Base-by-base conservation (phyloP, 2,329 filamentous ascomycete genomes). In the Zymoseptoria pseudotritici region DNA sequence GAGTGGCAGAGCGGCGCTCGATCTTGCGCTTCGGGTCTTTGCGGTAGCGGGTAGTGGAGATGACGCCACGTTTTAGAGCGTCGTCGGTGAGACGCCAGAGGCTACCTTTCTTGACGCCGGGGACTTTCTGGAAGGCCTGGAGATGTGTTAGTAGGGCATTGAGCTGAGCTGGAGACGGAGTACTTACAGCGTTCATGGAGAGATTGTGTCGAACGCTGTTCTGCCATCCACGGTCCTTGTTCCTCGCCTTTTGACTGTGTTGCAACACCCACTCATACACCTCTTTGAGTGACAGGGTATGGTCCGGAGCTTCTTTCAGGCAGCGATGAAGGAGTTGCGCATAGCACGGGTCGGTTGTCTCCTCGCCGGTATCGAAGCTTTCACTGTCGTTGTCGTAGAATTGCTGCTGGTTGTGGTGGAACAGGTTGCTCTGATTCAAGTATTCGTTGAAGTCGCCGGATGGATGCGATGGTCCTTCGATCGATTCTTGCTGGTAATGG, bases 161-260 rank as follows among this genome's bases (percentile, higher is more conserved):
- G 20, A 9, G 49, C 5, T 11, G 10, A 4, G 31, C 57, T 29
- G 57, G 36, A 9, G 21, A 49, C 19, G 61, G 9, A 29, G 19
- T 9, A 80, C 85, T 76, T 84, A 97, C 93, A 62, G 83, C 82
- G 69, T 97, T 97, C 92, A 97, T 97, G 54, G 91, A 96, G 7
- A 97, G 79, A 67, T 97, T 97, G 74, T 97, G 93, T 2, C 93
- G 85, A 65, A 97, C 95, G 72, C 90, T 96, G 74, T 97, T 97
- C 76, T 93, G 89, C 93, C 93, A 97, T 9, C 92, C 93, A 52
- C 74, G 77, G 4, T 74, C 76, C 56, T 74, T 72, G 53, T 82
- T 81, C 56, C 80, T 84, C 4, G 84, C 85, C 74, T 94, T 96
- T 66, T 84, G 82, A 2, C 91, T 96, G 70, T 96, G 87, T 26